phyloP scores from a whole-genome alignment of 2,329 filamentous ascomycete species.

The Cadophora malorum region DNA sequence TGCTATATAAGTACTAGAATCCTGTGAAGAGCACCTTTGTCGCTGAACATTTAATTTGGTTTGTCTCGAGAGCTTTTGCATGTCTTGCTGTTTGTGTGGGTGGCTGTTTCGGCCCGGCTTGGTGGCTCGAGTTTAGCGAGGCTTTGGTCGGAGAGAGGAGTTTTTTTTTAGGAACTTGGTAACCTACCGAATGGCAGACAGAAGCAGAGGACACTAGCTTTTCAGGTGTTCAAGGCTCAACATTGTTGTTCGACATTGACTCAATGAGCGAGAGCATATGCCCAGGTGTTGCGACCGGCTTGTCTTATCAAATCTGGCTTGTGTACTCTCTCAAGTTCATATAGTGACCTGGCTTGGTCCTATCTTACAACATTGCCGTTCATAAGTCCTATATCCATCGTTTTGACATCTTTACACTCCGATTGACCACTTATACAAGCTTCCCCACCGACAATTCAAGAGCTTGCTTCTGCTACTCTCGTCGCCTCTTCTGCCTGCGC shows the following conservation, averaged over 20 bases:
- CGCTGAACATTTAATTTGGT: background rate
- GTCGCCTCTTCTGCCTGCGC: background rate
- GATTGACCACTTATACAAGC: background rate
- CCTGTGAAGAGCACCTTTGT: no score
- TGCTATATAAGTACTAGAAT: no score
- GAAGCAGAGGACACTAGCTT: no score
- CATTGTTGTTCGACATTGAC: no score
- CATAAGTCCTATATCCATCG: background rate
- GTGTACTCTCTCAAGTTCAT: no score
- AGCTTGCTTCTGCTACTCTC: background rate
- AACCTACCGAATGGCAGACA: no score
- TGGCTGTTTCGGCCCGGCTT: constrained; percentile 4
- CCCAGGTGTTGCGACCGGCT: no score
- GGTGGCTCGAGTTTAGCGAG: background rate
- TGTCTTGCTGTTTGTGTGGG: constrained; percentile 2
- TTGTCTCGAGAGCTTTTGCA: background rate
- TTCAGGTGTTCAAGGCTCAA: no score
- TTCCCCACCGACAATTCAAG: background rate
- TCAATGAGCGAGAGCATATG: no score
- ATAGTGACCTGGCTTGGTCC: background rate
- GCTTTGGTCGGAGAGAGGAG: background rate
- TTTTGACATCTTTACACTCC: background rate
- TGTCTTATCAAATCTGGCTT: no score
- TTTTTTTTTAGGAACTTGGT: no score
- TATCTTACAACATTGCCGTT: background rate